These are phyloP conservation scores for Claviceps humidiphila DNA, from an alignment of 2,329 filamentous ascomycete genomes.

Conservation along the genomic window DNA sequence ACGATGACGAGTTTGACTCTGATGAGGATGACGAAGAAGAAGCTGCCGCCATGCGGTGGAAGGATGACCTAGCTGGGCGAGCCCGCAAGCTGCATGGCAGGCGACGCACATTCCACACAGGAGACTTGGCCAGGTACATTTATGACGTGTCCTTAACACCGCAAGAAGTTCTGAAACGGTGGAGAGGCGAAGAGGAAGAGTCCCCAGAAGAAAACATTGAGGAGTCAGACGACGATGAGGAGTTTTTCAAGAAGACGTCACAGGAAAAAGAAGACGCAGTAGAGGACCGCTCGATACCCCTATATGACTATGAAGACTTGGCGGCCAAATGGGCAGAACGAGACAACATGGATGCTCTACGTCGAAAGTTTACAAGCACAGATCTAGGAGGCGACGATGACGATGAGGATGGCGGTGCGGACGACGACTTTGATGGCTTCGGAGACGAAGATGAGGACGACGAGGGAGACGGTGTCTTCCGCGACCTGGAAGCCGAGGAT, in stretches of 20 bases:
- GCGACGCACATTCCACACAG: constrained; percentile 60
- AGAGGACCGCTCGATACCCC: constrained; percentile 69
- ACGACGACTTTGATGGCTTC: constrained; percentile 42
- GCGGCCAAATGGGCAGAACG: constrained; percentile 75
- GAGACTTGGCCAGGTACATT: constrained; percentile 74
- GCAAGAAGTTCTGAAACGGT: constrained; percentile 61
- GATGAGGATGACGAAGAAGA: constrained; percentile 50
- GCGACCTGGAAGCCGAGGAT: constrained; percentile 55
- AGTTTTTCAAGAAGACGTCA: constrained; percentile 52
- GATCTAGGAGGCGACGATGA: constrained; percentile 31
- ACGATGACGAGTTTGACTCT: constrained; percentile 22
- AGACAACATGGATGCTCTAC: constrained; percentile 62
- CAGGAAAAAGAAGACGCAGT: constrained; percentile 55
- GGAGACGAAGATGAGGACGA: constrained; percentile 44
- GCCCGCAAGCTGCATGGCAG: constrained; percentile 59
- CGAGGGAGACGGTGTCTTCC: constrained; percentile 70
- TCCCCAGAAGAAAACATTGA: constrained; percentile 46
- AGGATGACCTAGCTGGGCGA: constrained; percentile 67
- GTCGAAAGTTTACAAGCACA: constrained; percentile 61
- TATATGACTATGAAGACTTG: constrained; percentile 67
- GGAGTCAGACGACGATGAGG: constrained; percentile 37
- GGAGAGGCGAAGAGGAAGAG: constrained; percentile 55
- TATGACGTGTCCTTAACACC: constrained; percentile 74
- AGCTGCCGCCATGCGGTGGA: constrained; percentile 68
- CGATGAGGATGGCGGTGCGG: constrained; percentile 31